Evolutionary conservation across 345 rosid species (phyloP).

Genomic region (Hibiscus mutabilis): DNA sequence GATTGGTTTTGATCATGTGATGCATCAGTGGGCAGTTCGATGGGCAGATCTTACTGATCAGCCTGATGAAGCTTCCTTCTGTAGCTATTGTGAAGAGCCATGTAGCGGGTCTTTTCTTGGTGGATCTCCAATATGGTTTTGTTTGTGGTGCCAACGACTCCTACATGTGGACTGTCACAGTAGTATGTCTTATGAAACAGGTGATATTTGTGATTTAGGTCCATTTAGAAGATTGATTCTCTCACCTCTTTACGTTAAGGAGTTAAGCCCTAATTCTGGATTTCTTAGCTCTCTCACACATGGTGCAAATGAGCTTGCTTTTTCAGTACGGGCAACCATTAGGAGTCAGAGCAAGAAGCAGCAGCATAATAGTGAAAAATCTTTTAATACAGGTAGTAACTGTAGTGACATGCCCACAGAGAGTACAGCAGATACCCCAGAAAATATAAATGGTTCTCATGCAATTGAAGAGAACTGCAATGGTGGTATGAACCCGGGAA

Average conservation of each 20-base stretch:
- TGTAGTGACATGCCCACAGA: conserved; percentile 52
- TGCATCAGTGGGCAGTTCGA: conserved; percentile 10
- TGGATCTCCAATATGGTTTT: conserved; percentile 95
- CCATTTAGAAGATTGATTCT: conserved; percentile 68
- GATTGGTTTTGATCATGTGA: conserved; percentile 65
- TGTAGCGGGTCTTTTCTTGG: conserved; percentile 17
- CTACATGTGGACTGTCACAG: conserved; percentile 64
- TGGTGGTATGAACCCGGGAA: conserved; percentile 27
- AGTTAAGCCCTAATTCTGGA: conserved; percentile 43
- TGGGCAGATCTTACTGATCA: too few species aligned
- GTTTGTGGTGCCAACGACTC: conserved; percentile 65
- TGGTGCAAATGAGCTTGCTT: too few species aligned
- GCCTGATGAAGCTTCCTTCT: too few species aligned
- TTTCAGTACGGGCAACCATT: too few species aligned
- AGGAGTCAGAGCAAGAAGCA: conserved; percentile 10
- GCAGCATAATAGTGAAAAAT: conserved; percentile 60
- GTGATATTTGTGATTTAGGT: conserved; percentile 87
- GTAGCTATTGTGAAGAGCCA: too few species aligned
- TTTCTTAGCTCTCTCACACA: conserved; percentile 62
- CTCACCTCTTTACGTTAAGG: conserved; percentile 79
- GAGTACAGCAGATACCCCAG: conserved; percentile 45
- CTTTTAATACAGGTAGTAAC: conserved; percentile 46
- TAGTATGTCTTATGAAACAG: conserved; percentile 72
- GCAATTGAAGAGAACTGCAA: conserved; percentile 43
- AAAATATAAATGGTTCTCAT: conserved; percentile 13